Percentiles rank a stretch among this genome's conserved stretches.
phyloP scores from a whole-genome alignment of 371 early-diverging fungal species.

The Mucor plumbeus region DNA sequence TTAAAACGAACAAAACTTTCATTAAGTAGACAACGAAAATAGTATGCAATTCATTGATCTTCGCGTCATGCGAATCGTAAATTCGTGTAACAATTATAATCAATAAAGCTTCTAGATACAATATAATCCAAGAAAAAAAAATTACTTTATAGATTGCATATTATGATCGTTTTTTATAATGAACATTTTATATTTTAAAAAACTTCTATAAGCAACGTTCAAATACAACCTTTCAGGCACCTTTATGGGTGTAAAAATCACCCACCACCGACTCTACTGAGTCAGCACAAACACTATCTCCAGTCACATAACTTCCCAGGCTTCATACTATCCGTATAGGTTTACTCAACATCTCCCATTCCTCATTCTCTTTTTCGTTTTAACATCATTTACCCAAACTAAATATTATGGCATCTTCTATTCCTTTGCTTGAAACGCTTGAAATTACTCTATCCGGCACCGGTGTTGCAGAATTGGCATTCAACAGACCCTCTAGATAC shows the following conservation, averaged over 20 bases:
- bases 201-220: not conserved
- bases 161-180: too few relatives aligned
- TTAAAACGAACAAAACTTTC: slow-evolving; percentile 10
- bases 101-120: too few relatives aligned
- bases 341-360: not conserved
- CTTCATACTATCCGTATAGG: slow-evolving; percentile 2
- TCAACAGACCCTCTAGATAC: slow-evolving; percentile 68
- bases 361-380: slow-evolving; percentile 6
- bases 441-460: slow-evolving; percentile 53
- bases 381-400: not conserved
- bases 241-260: not conserved
- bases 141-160: too few relatives aligned
- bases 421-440: slow-evolving; percentile 59
- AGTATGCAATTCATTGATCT: not conserved
- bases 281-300: slow-evolving; percentile 23
- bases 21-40: not conserved
- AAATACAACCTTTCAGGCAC: not conserved
- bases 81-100: not conserved
- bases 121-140: too few relatives aligned
- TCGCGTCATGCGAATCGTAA: not conserved
- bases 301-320: slow-evolving; percentile 29
- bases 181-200: too few relatives aligned
- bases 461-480: slow-evolving; percentile 69
- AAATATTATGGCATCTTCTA: slow-evolving; percentile 24
- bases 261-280: slow-evolving; percentile 13